Evolutionary conservation across 2,329 filamentous ascomycete species (phyloP).

Genomic region (Aspergillus neotritici): DNA sequence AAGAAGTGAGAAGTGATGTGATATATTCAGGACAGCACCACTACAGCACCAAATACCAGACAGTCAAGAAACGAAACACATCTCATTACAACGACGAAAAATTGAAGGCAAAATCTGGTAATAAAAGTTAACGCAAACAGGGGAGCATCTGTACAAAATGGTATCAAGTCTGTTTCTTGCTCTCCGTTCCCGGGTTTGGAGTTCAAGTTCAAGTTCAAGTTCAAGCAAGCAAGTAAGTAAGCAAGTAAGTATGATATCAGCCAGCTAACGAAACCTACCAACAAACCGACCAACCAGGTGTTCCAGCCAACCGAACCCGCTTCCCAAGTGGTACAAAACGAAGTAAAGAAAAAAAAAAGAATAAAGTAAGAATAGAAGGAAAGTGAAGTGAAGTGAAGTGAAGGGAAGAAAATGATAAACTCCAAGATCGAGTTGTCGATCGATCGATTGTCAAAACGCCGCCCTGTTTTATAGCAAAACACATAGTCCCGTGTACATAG

Average conservation of each 20-base stretch:
- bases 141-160: constrained; percentile 30
- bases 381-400: constrained; percentile 10
- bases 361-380: constrained; percentile 5
- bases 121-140: constrained; percentile 12
- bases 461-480: constrained; percentile 17
- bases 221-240: no score
- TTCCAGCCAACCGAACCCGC: constrained; percentile 11
- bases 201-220: constrained; percentile 4
- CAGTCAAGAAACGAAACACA: neutral
- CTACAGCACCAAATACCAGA: no score
- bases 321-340: constrained; percentile 23
- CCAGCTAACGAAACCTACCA: no score
- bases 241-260: no score
- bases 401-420: constrained; percentile 9
- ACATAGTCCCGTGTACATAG: constrained; percentile 3
- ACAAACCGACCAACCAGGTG: no score
- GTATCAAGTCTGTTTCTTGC: constrained; percentile 29
- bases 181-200: constrained; percentile 8
- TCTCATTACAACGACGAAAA: neutral
- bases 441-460: constrained; percentile 16
- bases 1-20: no score
- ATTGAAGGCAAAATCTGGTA: constrained; percentile 1
- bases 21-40: no score
- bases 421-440: no score
- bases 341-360: constrained; percentile 16